A percentile compares a stretch with the other conserved stretches of the same genome.
These are phyloP conservation scores for Bondarzewia mesenterica DNA, from an alignment of 1,284 basidiomycete species.

Conservation along the genomic window DNA sequence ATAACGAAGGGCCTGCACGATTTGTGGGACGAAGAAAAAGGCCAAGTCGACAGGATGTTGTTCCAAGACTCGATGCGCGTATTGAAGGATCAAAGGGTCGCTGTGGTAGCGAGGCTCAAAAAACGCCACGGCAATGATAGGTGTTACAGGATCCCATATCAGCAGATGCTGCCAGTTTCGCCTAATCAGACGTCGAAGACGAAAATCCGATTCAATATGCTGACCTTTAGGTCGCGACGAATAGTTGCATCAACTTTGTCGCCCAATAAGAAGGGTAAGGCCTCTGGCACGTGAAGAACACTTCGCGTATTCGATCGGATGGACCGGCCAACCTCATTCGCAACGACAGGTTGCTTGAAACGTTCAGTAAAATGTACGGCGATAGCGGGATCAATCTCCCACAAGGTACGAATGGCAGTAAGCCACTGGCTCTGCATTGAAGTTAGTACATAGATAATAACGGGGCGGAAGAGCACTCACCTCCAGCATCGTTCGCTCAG, in stretches of 20 bases:
- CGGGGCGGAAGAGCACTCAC: slow-evolving; percentile 28
- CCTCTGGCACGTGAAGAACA: slow-evolving; percentile 73
- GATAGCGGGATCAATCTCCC: slow-evolving; percentile 80
- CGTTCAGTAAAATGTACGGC: slow-evolving; percentile 82
- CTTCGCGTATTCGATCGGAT: slow-evolving; percentile 69
- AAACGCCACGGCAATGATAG: slow-evolving; percentile 80
- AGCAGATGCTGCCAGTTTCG: slow-evolving; percentile 57
- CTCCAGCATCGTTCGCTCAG: slow-evolving; percentile 54
- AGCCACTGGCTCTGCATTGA: slow-evolving; percentile 59
- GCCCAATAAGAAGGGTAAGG: slow-evolving; percentile 74
- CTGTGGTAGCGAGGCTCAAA: slow-evolving; percentile 82
- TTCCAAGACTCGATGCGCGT: slow-evolving; percentile 92
- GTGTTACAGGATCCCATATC: slow-evolving; percentile 86
- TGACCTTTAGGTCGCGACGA: slow-evolving; percentile 73
- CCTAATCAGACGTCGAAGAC: no score
- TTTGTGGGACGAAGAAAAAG: slow-evolving; percentile 99
- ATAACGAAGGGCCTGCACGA: slow-evolving; percentile 90
- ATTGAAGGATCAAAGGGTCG: slow-evolving; percentile 88
- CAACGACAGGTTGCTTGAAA: slow-evolving; percentile 63
- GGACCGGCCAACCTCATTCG: slow-evolving; percentile 67
- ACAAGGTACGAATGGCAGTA: slow-evolving; percentile 62
- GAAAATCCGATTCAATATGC: no score
- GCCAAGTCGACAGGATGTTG: slow-evolving; percentile 92
- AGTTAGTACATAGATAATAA: slow-evolving; percentile 9
- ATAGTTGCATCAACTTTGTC: slow-evolving; percentile 52